Evolutionary conservation across 768 basidiomycete species (phyloP), one percentile per base, ranked within the genome.

Genomic region (Paxillus involutus): DNA sequence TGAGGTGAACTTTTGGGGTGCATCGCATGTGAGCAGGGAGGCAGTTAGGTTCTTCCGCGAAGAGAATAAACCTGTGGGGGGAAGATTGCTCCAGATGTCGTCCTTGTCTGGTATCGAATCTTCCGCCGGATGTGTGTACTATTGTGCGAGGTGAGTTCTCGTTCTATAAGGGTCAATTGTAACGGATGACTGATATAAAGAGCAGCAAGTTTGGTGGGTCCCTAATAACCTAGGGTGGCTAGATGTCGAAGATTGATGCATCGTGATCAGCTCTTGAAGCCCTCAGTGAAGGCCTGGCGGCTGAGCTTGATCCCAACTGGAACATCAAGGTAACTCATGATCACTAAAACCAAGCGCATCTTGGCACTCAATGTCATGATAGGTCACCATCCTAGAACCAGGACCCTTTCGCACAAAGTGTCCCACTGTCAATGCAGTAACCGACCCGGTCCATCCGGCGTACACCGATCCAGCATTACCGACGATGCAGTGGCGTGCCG

Each of bases 1-100:
- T 36, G 78, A 79, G 49, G 71, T 77, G 11, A 65, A 72, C 41
- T 80, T 79, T 51, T 78, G 78, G 75, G 78, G 75, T 0, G 72
- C 76, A 0, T 76, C 71, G 5, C 57, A 73, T 47, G 66, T 80
- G 44, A 70, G 63, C 33, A 71, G 58, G 50, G 64, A 73, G 66
- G 76, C 73, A 21, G 47, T 60, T 40, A 43, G 41, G 33, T 48
- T 60, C 42, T 65, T 65, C 43, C 52, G 66, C 14, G 66, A 67
- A 12, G 65, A 47, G 19, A 67, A 64, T 29, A 45, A 43, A 13
- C 77, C 76, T 1, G 53, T 53, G 3, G 75, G 73, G 12, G 78
- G 76, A n/a, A 59, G 69, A 7, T 52, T 79, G 3, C 62, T 78
- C 6, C 72, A 76, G 47, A 60, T 68, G 13, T 68, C 67, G 32